Evolutionary conservation across 352 stramenopile genomes (phyloP).

Genomic region (Phytophthora brassicae): DNA sequence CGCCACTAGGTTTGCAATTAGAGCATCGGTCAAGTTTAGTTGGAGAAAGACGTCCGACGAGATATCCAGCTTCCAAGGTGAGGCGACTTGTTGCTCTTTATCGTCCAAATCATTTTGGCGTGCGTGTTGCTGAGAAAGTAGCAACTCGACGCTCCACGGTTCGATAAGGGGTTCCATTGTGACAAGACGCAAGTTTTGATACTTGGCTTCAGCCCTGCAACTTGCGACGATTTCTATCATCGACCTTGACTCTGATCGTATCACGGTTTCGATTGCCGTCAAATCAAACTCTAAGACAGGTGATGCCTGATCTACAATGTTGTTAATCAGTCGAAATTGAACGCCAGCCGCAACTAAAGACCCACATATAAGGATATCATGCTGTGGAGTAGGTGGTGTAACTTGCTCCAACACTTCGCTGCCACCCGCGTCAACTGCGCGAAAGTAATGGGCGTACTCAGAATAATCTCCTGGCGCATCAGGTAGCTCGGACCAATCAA

Average conservation of each 20-base stretch:
- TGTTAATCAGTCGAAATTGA: conserved; percentile 80
- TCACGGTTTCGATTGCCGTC: conserved; percentile 37
- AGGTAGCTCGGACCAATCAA: conserved; percentile 45
- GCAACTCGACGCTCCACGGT: conserved; percentile 63
- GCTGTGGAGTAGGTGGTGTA: background rate
- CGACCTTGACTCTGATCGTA: conserved; percentile 36
- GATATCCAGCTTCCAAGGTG: conserved; percentile 62
- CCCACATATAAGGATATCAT: conserved; percentile 33
- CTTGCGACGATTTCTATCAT: conserved; percentile 38
- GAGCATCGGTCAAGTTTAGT: conserved; percentile 79
- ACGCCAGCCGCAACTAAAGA: conserved; percentile 41
- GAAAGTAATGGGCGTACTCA: conserved; percentile 42
- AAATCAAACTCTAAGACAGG: conserved; percentile 70
- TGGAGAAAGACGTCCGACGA: conserved; percentile 65
- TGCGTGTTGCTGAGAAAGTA: conserved; percentile 36
- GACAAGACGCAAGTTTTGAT: conserved; percentile 84
- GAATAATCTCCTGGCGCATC: conserved; percentile 33
- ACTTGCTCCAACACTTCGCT: conserved; percentile 10
- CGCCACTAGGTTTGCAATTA: conserved; percentile 79
- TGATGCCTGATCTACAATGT: conserved; percentile 79
- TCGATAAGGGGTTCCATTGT: conserved; percentile 82
- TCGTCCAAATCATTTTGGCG: conserved; percentile 23
- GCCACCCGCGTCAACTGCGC: conserved; percentile 15
- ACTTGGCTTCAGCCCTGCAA: conserved; percentile 71
- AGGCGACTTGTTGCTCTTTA: conserved; percentile 9